A percentile compares a stretch with the other conserved stretches of the same genome.
Evolutionary conservation across 2,329 filamentous ascomycete species (phyloP).

Genomic region (Fusarium humuli): DNA sequence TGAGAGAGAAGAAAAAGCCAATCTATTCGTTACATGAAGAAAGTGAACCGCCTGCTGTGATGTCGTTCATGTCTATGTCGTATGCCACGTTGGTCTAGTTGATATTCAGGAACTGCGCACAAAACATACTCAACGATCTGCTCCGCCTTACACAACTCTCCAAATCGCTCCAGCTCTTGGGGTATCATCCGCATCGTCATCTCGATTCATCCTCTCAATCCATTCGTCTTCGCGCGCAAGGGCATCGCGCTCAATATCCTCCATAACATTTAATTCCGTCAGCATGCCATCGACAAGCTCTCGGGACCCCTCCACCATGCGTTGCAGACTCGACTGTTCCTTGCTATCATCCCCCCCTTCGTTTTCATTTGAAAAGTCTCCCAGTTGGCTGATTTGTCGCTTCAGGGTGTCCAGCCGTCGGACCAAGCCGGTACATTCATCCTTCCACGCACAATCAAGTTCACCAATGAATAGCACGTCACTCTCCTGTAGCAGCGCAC

Average conservation of each 20-base stretch:
- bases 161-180: conserved; percentile 61
- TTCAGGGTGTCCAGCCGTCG: conserved; percentile 68
- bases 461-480: conserved; percentile 63
- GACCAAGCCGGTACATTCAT: conserved; percentile 64
- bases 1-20: conserved; percentile 15
- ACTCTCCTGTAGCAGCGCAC: conserved; percentile 51
- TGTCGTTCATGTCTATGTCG: conserved; percentile 12
- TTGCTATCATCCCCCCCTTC: conserved; percentile 8
- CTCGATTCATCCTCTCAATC: conserved; percentile 66
- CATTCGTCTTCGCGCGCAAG: conserved; percentile 67
- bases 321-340: conserved; percentile 55
- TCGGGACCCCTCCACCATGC: conserved; percentile 61
- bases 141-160: conserved; percentile 52
- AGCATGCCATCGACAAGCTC: conserved; percentile 69
- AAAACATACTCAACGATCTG: neutral
- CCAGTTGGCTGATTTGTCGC: conserved; percentile 61
- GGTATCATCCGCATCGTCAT: conserved; percentile 53
- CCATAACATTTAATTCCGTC: conserved; percentile 71
- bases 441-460: conserved; percentile 68
- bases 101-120: conserved; percentile 4
- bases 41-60: conserved; percentile 28
- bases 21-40: conserved; percentile 24
- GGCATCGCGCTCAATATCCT: conserved; percentile 69
- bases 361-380: conserved; percentile 38
- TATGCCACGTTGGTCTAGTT: conserved; percentile 7